These are phyloP conservation scores for Aspergillus steynii DNA, from an alignment of 495 filamentous ascomycete genomes.

Conservation along the genomic window DNA sequence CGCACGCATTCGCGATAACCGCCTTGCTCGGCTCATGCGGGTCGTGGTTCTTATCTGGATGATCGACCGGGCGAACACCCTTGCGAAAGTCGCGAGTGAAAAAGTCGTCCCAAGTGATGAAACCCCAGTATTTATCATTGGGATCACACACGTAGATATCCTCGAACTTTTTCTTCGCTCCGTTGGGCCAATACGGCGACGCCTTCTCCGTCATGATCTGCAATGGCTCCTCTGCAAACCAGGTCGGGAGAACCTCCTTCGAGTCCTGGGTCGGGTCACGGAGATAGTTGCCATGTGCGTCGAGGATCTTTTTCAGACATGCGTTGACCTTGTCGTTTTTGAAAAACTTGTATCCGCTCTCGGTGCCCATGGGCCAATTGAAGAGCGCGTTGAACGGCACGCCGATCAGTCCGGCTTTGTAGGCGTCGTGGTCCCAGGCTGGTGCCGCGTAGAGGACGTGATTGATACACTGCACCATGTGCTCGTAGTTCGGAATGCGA, in stretches of 20 bases:
- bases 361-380: constrained; percentile 63
- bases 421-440: constrained; percentile 41
- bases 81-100: constrained; percentile 58
- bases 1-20: constrained; percentile 61
- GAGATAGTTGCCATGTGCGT: constrained; percentile 56
- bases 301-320: constrained; percentile 57
- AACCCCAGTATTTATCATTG: constrained; percentile 44
- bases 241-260: constrained; percentile 47
- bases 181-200: constrained; percentile 2
- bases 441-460: constrained; percentile 53
- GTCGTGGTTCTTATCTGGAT: constrained; percentile 24
- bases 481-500: constrained; percentile 54
- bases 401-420: constrained; percentile 54
- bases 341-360: constrained; percentile 56
- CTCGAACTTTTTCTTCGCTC: constrained; percentile 2
- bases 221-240: constrained; percentile 28
- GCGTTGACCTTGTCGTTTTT: constrained; percentile 56
- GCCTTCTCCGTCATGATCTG: background rate
- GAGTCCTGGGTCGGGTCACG: background rate
- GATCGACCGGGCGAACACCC: constrained; percentile 49
- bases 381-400: constrained; percentile 60
- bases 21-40: background rate
- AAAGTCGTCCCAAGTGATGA: constrained; percentile 64
- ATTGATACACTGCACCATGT: constrained; percentile 60
- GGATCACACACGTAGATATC: constrained; percentile 39